Evolutionary conservation across 2,329 filamentous ascomycete species (phyloP).

Genomic region (Curvularia lunata): DNA sequence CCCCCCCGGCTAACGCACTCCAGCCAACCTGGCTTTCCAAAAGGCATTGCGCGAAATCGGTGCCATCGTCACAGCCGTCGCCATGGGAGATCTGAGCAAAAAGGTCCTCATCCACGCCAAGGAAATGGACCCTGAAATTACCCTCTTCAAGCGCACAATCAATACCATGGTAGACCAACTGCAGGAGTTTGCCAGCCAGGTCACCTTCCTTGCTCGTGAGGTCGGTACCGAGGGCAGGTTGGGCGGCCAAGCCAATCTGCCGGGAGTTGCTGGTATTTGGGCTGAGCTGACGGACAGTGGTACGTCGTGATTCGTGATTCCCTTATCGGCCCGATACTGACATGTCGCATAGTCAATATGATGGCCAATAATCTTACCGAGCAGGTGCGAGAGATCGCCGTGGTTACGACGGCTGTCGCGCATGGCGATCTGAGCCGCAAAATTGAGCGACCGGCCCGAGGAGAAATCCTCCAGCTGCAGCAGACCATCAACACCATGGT

Average conservation of each 20-base stretch:
- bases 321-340: constrained; percentile 39
- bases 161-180: constrained; percentile 99
- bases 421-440: constrained; percentile 94
- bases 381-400: constrained; percentile 96
- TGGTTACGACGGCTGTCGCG: constrained; percentile 93
- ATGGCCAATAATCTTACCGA: constrained; percentile 99
- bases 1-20: constrained; percentile 82
- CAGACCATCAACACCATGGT: constrained; percentile 80
- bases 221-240: constrained; percentile 95
- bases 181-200: constrained; percentile 94
- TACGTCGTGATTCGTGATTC: constrained; percentile 40
- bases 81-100: constrained; percentile 93
- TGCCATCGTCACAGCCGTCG: constrained; percentile 95
- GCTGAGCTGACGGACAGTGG: constrained; percentile 80
- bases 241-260: constrained; percentile 90
- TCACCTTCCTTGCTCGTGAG: constrained; percentile 91
- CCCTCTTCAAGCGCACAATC: constrained; percentile 96
- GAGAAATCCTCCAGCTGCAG: constrained; percentile 93
- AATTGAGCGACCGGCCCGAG: constrained; percentile 90
- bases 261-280: constrained; percentile 95
- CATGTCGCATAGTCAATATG: constrained; percentile 72
- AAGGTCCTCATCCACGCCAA: constrained; percentile 94
- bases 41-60: constrained; percentile 96
- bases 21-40: constrained; percentile 95
- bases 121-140: constrained; percentile 98